Evolutionary conservation across 2,329 filamentous ascomycete species (phyloP), one percentile per base, ranked within the genome.

Genomic region (Aspergillus pseudoterreus): DNA sequence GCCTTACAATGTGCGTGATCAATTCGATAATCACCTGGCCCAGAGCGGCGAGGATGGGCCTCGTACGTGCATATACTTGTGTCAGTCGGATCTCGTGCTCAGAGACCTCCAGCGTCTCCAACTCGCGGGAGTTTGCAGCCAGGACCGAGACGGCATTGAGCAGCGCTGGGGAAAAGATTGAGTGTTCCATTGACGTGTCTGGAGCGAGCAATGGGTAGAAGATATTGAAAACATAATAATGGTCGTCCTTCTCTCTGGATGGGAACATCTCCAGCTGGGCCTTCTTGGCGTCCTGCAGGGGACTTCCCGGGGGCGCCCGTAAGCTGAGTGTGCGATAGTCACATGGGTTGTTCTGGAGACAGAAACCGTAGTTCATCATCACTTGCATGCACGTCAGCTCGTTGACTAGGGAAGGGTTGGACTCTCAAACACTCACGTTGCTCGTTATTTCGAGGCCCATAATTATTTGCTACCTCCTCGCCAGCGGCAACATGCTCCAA

Each of bases 371-470:
- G 48, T 73, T 74, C 58, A 75, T 68, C 63, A 77, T 69, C 50
- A 74, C 71, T 74, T 19, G 41, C 6, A 30, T 6, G 43, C 10
- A 3, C n/a, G 33, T 51, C 41, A 57, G 30, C 43, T 2, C 41
- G 15, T 47, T 15, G 6, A n/a, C 10, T 15, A 4, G 14, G 19
- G 21, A 43, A 32, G 9, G 27, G 9, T 30, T 30, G 21, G 24
- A 11, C 8, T 10, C 10, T 9, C 22, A 43, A 32, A 6, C 24
- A 55, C 70, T 43, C 54, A 72, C 75, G 72, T 70, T 89, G 85
- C 52, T 85, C 86, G 61, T 90, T 91, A 6, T 86, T 88, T 68
- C 89, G 88, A n/a, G 75, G 71, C 27, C 87, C 87, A 63, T 91
- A 91, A 66, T 88, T 90, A 72, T 89, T 88, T 61, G 78, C 85